Evolutionary conservation across 2,329 filamentous ascomycete genomes (phyloP).

Genomic region (Trichoderma sp.): DNA sequence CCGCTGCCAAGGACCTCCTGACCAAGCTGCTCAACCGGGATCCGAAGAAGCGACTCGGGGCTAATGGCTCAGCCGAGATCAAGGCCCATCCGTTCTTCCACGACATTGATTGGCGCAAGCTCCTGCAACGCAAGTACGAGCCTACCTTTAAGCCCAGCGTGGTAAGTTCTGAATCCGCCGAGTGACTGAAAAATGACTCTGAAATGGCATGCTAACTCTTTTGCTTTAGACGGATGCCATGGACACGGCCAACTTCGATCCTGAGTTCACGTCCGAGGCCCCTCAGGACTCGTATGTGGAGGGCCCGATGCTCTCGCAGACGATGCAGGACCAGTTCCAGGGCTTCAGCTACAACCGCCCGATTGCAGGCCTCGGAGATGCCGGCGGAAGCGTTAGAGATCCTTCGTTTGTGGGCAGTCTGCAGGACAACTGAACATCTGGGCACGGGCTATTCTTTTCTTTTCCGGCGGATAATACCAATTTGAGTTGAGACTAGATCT

Average conservation of each 20-base stretch:
- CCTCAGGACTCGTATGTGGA: constrained; percentile 94
- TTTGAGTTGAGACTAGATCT: constrained; percentile 28
- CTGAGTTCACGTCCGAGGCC: constrained; percentile 85
- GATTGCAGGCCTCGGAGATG: constrained; percentile 89
- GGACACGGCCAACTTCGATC: constrained; percentile 91
- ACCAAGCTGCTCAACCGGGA: constrained; percentile 90
- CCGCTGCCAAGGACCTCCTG: constrained; percentile 88
- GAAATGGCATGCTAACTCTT: constrained; percentile 13
- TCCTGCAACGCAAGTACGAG: constrained; percentile 96
- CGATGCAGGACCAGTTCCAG: constrained; percentile 92
- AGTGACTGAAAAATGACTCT: not conserved
- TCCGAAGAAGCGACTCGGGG: constrained; percentile 84
- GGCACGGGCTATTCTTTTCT: not conserved
- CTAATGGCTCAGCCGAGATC: constrained; percentile 93
- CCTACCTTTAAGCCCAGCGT: constrained; percentile 96
- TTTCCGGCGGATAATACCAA: constrained; percentile 24
- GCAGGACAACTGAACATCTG: constrained; percentile 46
- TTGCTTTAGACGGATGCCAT: constrained; percentile 70
- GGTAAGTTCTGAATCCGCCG: constrained; percentile 59
- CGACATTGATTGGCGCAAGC: constrained; percentile 97
- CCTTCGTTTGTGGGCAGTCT: constrained; percentile 69
- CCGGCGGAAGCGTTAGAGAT: constrained; percentile 90
- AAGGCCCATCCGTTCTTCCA: constrained; percentile 99
- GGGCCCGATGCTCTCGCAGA: constrained; percentile 86
- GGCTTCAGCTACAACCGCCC: constrained; percentile 98